Conservation (phyloP, 495 filamentous ascomycete species). For the Xylaria cubensis region DNA sequence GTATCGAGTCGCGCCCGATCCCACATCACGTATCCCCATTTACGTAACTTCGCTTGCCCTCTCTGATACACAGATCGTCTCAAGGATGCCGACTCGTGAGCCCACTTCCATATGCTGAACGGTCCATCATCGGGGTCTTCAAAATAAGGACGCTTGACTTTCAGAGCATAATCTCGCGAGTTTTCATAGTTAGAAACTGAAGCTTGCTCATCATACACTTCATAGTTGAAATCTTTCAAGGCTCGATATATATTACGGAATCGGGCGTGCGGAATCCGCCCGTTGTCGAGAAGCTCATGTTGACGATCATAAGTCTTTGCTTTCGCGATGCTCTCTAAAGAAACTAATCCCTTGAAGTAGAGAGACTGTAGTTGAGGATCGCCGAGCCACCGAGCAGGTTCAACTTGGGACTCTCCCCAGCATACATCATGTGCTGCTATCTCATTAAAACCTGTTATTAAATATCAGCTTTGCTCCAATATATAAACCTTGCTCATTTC, state of each 20-base stretch:
- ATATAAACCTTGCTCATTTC: conserved; percentile 6
- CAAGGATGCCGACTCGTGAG: conserved; percentile 4
- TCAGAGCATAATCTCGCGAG: conserved; percentile 7
- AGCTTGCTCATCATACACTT: conserved; percentile 11
- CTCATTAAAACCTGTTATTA: conserved; percentile 11
- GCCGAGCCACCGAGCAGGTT: conserved; percentile 7
- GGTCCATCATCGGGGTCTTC: conserved; percentile 10
- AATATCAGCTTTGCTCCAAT: conserved; percentile 10
- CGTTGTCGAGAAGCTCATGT: conserved; percentile 8
- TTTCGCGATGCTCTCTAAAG: conserved; percentile 10
- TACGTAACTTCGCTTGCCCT: conserved; percentile 6
- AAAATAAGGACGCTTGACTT: conserved; percentile 12
- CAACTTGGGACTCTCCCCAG: conserved; percentile 10
- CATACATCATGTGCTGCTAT: conserved; percentile 16
- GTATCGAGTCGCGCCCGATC: conserved; percentile 17
- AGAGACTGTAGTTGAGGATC: conserved; percentile 2
- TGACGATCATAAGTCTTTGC: conserved; percentile 15
- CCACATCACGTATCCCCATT: conserved; percentile 13
- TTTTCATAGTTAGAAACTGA: conserved; percentile 10
- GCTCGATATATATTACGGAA: conserved; percentile 9
- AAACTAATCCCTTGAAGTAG: conserved; percentile 14
- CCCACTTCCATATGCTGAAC: conserved; percentile 9
- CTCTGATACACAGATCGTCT: conserved; percentile 3
- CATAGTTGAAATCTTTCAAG: conserved; percentile 5
- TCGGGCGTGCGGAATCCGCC: conserved; percentile 3